Evolutionary conservation across 345 rosid species (phyloP), one percentile per base, ranked within the genome.

Genomic region (Cardamine chenopodiifolia): DNA sequence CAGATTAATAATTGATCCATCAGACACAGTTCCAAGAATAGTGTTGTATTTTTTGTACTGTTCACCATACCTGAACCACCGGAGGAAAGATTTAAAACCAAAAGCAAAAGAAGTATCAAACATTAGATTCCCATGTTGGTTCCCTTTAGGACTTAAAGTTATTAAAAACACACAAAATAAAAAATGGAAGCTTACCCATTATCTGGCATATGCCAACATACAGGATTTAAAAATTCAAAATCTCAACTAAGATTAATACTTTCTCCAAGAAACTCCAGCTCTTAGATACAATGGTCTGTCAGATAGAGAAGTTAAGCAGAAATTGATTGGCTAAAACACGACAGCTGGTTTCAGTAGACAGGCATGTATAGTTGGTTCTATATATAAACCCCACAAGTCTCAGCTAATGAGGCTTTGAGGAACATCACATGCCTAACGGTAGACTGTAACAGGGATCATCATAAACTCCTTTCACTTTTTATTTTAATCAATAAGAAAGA

Each of bases 21-120:
- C 29, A 22, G 58, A 53, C 45, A 70, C 57, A 53, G 50, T 71
- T 20, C 55, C 63, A 70, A 55, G 67, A 48, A 64, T 53, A 70
- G 50, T 62, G 10, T 32, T 61, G n/a, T 22, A 28, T 34, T 63
- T 54, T 64, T 64, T 44, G 56, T 70, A 70, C 61, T 62, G 68
- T 45, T 70, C 48, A 56, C 37, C 76, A 70, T 31, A 77, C 72
- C 68, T 45, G 76, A 71, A 71, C 67, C 67, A 77, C 80, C 71
- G 48, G 54, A 57, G 37, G 63, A 62, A 70, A 57, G 1, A 56
- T 15, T 55, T 7, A 62, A 63, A 62, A 55, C 54, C 80, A 70
- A 77, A 70, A 70, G 75, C 62, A 77, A 70, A 63, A 62, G 80
- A 54, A 34, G 69, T 35, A 17, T 45, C 66, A 63, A 62, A 35